Percentiles rank a stretch among this genome's conserved stretches.
These are phyloP conservation scores for Comarum palustre DNA, from an alignment of 306 rosid genomes.

Conservation along the genomic window DNA sequence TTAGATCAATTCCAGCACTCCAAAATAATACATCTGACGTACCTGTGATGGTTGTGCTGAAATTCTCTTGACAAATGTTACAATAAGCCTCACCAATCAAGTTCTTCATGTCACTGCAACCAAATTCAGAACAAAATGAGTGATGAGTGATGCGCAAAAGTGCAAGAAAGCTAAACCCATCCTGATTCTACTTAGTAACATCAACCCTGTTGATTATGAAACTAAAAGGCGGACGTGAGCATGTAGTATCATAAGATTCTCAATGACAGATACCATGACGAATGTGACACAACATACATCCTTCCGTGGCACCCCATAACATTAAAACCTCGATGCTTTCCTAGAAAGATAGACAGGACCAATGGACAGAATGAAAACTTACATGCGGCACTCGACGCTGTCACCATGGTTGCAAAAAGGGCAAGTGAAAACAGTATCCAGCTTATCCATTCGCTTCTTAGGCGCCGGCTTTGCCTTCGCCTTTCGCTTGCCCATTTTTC, in stretches of 20 bases:
- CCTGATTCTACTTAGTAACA: not conserved
- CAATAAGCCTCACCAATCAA: slow-evolving; percentile 87
- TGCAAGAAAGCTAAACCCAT: not conserved
- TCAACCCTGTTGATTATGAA: not conserved
- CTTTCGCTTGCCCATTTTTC: slow-evolving; percentile 93
- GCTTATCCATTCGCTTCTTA: slow-evolving; percentile 94
- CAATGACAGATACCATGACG: not conserved
- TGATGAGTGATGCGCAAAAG: not conserved
- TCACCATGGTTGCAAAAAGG: slow-evolving; percentile 91
- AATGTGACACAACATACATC: not conserved
- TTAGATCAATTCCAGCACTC: not conserved
- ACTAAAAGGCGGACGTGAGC: not conserved
- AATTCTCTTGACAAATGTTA: slow-evolving; percentile 80
- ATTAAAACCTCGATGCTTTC: not conserved
- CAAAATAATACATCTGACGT: slow-evolving; percentile 3
- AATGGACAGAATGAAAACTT: slow-evolving; percentile 24
- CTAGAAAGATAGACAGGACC: not conserved
- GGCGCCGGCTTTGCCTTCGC: slow-evolving; percentile 91
- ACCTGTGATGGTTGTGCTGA: slow-evolving; percentile 79
- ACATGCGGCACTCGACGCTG: slow-evolving; percentile 83
- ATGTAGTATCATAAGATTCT: not conserved
- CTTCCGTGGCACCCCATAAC: not conserved
- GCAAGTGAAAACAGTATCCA: slow-evolving; percentile 86
- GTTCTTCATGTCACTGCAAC: slow-evolving; percentile 84
- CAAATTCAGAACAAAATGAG: slow-evolving; percentile 19